Evolutionary conservation across 2,329 filamentous ascomycete species (phyloP).

Genomic region (Sarocladium kiliense): DNA sequence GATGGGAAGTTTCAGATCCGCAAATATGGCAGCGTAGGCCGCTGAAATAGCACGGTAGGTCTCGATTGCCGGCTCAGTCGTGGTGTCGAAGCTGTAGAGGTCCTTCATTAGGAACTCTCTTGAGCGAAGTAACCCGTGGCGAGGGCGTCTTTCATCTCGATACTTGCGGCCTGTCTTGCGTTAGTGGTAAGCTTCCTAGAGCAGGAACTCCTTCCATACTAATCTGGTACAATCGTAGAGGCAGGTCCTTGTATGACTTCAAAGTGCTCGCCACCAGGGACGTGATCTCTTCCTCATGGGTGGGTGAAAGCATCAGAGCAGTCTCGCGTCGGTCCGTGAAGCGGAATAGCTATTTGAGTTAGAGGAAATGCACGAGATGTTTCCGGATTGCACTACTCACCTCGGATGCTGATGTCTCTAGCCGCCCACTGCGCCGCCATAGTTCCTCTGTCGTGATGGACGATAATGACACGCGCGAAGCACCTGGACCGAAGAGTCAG

Average conservation of each 20-base stretch:
- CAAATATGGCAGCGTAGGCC: constrained; percentile 73
- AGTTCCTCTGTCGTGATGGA: constrained; percentile 79
- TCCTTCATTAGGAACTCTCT: constrained; percentile 98
- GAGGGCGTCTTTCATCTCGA: constrained; percentile 82
- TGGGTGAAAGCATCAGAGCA: constrained; percentile 77
- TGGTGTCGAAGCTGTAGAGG: constrained; percentile 87
- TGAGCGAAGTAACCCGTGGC: constrained; percentile 80
- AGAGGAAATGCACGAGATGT: background rate
- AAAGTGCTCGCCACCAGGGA: constrained; percentile 66
- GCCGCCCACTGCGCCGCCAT: constrained; percentile 78
- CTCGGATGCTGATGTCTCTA: constrained; percentile 69
- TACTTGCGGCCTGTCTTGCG: constrained; percentile 71
- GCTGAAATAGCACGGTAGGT: constrained; percentile 73
- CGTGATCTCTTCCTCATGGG: constrained; percentile 96
- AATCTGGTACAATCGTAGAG: constrained; percentile 85
- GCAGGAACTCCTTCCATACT: constrained; percentile 43
- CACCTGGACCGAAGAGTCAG: constrained; percentile 42
- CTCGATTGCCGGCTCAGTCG: constrained; percentile 59
- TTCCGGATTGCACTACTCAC: constrained; percentile 35
- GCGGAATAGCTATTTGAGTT: constrained; percentile 61
- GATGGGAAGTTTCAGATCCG: constrained; percentile 78
- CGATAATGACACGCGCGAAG: constrained; percentile 77
- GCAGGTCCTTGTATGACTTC: constrained; percentile 80
- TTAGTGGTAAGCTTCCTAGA: constrained; percentile 13
- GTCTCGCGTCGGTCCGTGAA: constrained; percentile 73